Percentiles rank a stretch among this genome's conserved stretches.
These are phyloP conservation scores for Penicillium pulvis DNA, from an alignment of 495 filamentous ascomycete genomes.

Conservation along the genomic window DNA sequence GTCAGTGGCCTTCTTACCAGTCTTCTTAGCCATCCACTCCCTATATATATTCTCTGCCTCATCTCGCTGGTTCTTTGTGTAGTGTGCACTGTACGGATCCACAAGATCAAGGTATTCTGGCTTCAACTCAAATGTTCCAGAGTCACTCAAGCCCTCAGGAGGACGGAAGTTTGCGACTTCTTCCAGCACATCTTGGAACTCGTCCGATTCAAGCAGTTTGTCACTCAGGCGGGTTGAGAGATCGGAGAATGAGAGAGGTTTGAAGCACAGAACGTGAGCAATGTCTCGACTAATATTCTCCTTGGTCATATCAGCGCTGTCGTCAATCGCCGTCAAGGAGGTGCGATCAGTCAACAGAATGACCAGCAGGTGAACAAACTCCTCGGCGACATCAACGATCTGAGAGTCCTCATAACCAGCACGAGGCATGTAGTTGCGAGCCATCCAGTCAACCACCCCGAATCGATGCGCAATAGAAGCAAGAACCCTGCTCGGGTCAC, in stretches of 20 bases:
- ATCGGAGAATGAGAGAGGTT: constrained; percentile 91
- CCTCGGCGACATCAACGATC: constrained; percentile 88
- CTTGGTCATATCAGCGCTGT: constrained; percentile 63
- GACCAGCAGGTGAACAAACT: constrained; percentile 92
- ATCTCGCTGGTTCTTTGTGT: constrained; percentile 94
- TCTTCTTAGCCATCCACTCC: constrained; percentile 83
- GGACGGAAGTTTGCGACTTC: constrained; percentile 86
- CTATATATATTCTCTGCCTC: constrained; percentile 89
- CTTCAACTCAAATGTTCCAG: constrained; percentile 91
- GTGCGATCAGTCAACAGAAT: constrained; percentile 86
- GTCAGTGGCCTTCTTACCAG: constrained; percentile 75
- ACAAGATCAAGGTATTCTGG: constrained; percentile 79
- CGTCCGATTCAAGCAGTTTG: constrained; percentile 64
- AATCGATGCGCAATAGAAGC: constrained; percentile 91
- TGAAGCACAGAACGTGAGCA: constrained; percentile 92
- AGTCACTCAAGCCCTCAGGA: constrained; percentile 88
- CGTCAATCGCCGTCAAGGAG: constrained; percentile 69
- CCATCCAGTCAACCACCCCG: constrained; percentile 86
- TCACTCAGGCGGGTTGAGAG: constrained; percentile 70
- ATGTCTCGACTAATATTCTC: constrained; percentile 84
- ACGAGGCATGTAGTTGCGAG: constrained; percentile 71
- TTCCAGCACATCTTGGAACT: constrained; percentile 82
- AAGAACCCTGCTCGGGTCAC: constrained; percentile 80
- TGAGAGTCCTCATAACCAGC: constrained; percentile 78
- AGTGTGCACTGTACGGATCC: constrained; percentile 93